A percentile compares a stretch with the other conserved stretches of the same genome.
These are phyloP conservation scores for Epichloe brachyelytri DNA, from an alignment of 2,329 filamentous ascomycete genomes.

Conservation along the genomic window DNA sequence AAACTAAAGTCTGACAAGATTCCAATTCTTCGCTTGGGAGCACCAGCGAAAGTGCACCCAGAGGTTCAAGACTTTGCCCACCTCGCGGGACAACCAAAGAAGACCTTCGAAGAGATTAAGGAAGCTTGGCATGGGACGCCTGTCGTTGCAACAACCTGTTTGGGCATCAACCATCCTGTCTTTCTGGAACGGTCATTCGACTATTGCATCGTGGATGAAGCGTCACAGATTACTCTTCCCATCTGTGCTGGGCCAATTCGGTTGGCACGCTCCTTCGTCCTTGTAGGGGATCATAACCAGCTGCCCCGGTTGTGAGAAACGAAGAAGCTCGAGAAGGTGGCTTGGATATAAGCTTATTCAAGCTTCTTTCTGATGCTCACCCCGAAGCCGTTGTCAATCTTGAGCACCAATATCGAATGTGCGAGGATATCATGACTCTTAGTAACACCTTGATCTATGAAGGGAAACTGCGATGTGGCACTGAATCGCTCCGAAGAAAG, in stretches of 20 bases:
- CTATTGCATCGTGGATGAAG: slow-evolving; percentile 97
- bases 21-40: slow-evolving; percentile 73
- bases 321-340: slow-evolving; percentile 76
- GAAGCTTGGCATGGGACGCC: slow-evolving; percentile 73
- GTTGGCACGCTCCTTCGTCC: slow-evolving; percentile 82
- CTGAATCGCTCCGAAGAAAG: slow-evolving; percentile 55
- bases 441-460: slow-evolving; percentile 89
- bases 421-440: slow-evolving; percentile 87
- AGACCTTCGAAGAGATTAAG: slow-evolving; percentile 70
- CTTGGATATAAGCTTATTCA: slow-evolving; percentile 87
- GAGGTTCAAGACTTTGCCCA: slow-evolving; percentile 79
- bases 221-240: slow-evolving; percentile 90
- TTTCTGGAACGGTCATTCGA: slow-evolving; percentile 87
- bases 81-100: slow-evolving; percentile 60
- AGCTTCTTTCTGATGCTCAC: slow-evolving; percentile 78
- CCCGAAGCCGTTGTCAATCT: slow-evolving; percentile 80
- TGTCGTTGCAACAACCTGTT: slow-evolving; percentile 87
- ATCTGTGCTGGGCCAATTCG: slow-evolving; percentile 90
- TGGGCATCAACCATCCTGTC: slow-evolving; percentile 78
- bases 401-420: slow-evolving; percentile 97
- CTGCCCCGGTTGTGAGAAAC: slow-evolving; percentile 90
- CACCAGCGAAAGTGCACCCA: slow-evolving; percentile 71
- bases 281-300: slow-evolving; percentile 95
- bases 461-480: slow-evolving; percentile 84
- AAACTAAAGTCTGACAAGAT: slow-evolving; percentile 75